A percentile compares a stretch with the other conserved stretches of the same genome.
Conservation (phyloP, 2,329 filamentous ascomycete species). For the Ascosphaera pollenicola region DNA sequence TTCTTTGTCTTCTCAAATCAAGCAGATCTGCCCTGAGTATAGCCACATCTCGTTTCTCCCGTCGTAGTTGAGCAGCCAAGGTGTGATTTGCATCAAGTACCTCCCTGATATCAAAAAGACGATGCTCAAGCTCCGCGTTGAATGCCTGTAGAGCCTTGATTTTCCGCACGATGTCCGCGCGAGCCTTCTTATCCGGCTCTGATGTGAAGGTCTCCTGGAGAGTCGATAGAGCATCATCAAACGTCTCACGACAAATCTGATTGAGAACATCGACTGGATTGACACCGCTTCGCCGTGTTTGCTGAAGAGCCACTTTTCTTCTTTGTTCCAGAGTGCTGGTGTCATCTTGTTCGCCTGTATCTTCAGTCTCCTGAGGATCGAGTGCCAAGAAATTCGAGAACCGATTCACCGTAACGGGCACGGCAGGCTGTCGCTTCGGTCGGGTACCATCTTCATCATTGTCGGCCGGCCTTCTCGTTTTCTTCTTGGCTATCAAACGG, state of each 20-base stretch:
- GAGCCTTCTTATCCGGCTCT: constrained; percentile 17
- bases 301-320: too few species aligned
- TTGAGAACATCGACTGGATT: constrained; percentile 30
- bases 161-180: constrained; percentile 21
- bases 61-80: constrained; percentile 23
- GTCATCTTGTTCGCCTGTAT: too few species aligned
- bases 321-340: too few species aligned
- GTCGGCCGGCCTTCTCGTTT: constrained; percentile 2
- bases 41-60: constrained; percentile 22
- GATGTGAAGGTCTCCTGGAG: constrained; percentile 20
- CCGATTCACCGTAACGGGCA: constrained; percentile 20
- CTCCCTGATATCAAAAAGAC: constrained; percentile 29
- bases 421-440: constrained; percentile 6
- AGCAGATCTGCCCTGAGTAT: constrained; percentile 26
- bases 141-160: constrained; percentile 26
- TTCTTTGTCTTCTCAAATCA: constrained; percentile 24
- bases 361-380: constrained; percentile 2
- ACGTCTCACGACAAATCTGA: constrained; percentile 27
- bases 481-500: constrained; percentile 2
- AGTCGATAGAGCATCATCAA: constrained; percentile 23
- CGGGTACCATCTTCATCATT: neutral
- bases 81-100: constrained; percentile 28
- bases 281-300: constrained; percentile 15
- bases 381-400: constrained; percentile 15
- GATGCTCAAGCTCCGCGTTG: constrained; percentile 24